These are phyloP conservation scores for Kernera saxatilis DNA, from an alignment of 345 rosid species.

Conservation along the genomic window DNA sequence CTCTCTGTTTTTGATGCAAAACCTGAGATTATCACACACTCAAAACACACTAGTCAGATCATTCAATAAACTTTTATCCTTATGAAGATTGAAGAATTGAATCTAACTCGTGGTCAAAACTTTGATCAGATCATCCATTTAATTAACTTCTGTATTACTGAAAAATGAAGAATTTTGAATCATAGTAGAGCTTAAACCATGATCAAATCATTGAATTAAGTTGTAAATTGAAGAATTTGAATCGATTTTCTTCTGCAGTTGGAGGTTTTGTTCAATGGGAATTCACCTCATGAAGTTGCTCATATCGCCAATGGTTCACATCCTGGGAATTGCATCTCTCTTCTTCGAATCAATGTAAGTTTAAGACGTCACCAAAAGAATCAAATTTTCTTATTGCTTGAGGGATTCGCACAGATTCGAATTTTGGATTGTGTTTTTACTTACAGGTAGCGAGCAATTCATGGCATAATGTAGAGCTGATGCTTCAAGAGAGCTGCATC, in stretches of 20 bases:
- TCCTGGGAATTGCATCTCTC: constrained; percentile 93
- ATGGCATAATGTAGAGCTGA: constrained; percentile 73
- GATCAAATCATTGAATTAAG: too few species aligned
- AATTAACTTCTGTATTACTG: too few species aligned
- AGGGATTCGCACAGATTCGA: too few species aligned
- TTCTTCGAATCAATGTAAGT: constrained; percentile 85
- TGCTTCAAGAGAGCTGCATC: constrained; percentile 88
- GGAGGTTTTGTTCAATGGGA: constrained; percentile 78
- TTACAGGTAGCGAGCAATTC: constrained; percentile 77
- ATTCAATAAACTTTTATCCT: background rate
- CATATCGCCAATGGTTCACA: constrained; percentile 94
- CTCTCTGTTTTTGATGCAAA: background rate
- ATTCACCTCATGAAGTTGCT: constrained; percentile 83
- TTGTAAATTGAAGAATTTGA: background rate
- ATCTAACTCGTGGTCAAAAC: too few species aligned
- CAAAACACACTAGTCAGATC: background rate
- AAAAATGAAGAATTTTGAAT: too few species aligned
- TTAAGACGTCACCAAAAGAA: too few species aligned
- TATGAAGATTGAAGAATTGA: too few species aligned
- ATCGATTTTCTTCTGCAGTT: constrained; percentile 32
- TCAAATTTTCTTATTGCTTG: too few species aligned
- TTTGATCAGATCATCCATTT: too few species aligned
- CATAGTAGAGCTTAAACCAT: too few species aligned
- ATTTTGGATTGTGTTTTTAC: background rate
- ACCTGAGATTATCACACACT: background rate